phyloP scores from a whole-genome alignment of 345 rosid species.

The Melaleuca quinquenervia region DNA sequence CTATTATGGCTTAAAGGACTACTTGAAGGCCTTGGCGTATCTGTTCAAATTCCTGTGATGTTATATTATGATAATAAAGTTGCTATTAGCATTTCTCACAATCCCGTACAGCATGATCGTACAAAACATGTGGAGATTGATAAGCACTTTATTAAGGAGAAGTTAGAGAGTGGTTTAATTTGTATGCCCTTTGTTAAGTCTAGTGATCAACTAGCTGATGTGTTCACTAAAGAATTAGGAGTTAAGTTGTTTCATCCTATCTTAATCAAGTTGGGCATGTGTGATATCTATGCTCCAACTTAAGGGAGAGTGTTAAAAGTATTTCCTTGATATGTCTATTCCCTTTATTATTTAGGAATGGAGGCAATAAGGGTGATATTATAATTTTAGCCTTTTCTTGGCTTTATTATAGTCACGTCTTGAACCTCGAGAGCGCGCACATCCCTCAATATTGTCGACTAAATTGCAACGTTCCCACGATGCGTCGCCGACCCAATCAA shows the following conservation, averaged over 20 bases:
- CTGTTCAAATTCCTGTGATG: too few relatives aligned
- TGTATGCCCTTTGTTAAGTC: too few relatives aligned
- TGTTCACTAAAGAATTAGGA: not conserved
- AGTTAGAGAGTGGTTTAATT: too few relatives aligned
- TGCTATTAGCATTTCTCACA: not conserved
- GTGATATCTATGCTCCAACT: not conserved
- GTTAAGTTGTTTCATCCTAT: not conserved
- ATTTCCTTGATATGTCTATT: not conserved
- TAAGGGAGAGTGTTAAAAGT: not conserved
- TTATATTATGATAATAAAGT: not conserved
- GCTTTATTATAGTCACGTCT: not conserved
- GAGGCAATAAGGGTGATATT: not conserved
- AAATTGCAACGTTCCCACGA: too few relatives aligned
- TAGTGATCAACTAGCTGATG: too few relatives aligned
- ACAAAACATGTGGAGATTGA: not conserved
- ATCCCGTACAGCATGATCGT: not conserved
- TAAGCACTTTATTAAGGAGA: too few relatives aligned
- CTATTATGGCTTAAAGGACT: too few relatives aligned
- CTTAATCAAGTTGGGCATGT: not conserved
- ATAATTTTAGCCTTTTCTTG: not conserved
- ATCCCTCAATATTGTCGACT: too few relatives aligned
- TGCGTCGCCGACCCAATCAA: too few relatives aligned
- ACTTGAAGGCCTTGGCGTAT: too few relatives aligned
- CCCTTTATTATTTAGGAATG: not conserved
- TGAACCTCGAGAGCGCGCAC: too few relatives aligned